Conservation (phyloP, 2,329 filamentous ascomycete species). For the Acrodontium crateriforme region DNA sequence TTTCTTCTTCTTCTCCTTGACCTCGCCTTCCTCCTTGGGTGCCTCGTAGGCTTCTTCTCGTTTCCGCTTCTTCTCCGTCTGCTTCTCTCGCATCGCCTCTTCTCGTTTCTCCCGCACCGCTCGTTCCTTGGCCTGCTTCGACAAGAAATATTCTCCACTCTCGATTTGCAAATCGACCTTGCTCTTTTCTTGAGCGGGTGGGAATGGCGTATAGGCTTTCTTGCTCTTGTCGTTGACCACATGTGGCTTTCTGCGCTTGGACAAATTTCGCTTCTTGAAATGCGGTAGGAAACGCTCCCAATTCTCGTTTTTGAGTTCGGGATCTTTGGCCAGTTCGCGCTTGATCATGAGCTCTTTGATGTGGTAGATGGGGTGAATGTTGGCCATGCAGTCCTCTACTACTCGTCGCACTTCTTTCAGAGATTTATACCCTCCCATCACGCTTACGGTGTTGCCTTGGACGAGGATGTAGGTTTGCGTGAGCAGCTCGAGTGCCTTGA, state of each 20-base stretch:
- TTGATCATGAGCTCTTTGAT: conserved; percentile 97
- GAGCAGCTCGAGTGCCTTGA: conserved; percentile 86
- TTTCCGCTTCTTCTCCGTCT: conserved; percentile 76
- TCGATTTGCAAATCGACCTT: conserved; percentile 98
- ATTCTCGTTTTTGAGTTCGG: conserved; percentile 70
- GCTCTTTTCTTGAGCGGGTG: conserved; percentile 92
- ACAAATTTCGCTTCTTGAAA: conserved; percentile 87
- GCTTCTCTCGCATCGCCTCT: conserved; percentile 75
- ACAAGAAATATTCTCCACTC: conserved; percentile 90
- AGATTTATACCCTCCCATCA: conserved; percentile 85
- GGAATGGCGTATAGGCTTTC: conserved; percentile 95
- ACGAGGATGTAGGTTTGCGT: conserved; percentile 89
- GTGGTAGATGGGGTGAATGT: conserved; percentile 79
- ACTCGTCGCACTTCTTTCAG: conserved; percentile 83
- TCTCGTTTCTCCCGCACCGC: conserved; percentile 64
- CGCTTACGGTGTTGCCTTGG: conserved; percentile 87
- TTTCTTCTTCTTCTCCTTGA: conserved; percentile 33
- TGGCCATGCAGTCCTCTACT: conserved; percentile 91
- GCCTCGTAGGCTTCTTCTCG: conserved; percentile 76
- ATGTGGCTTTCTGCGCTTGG: conserved; percentile 66
- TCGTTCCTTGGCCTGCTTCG: conserved; percentile 82
- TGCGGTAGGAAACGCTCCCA: conserved; percentile 96
- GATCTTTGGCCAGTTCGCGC: conserved; percentile 79
- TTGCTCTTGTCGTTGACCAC: conserved; percentile 86
- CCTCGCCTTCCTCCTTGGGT: conserved; percentile 57